Evolutionary conservation across 2,329 filamentous ascomycete genomes (phyloP).

Genomic region (Cryphonectria carpinicola): DNA sequence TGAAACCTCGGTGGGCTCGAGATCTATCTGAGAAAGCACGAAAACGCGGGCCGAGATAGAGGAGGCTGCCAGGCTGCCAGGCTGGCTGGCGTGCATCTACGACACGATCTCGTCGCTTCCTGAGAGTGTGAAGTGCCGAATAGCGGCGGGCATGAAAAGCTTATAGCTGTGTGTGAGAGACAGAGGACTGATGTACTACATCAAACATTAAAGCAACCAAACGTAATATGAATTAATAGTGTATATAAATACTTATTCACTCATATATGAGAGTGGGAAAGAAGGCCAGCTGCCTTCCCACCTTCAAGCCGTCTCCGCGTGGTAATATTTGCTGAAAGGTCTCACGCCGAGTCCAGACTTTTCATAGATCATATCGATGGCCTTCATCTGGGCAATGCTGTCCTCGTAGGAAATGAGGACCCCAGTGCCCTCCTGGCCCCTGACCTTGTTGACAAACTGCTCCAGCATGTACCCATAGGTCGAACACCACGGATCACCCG

Average conservation of each 20-base stretch:
- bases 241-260: conserved; percentile 33
- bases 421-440: conserved; percentile 41
- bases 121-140: conserved; percentile 52
- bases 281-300: background rate
- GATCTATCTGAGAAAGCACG: conserved; percentile 44
- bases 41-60: conserved; percentile 65
- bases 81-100: conserved; percentile 69
- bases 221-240: background rate
- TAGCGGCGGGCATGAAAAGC: conserved; percentile 48
- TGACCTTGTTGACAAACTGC: conserved; percentile 51
- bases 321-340: conserved; percentile 15
- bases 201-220: conserved; percentile 9
- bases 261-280: background rate
- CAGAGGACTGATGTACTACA: conserved; percentile 15
- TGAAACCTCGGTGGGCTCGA: background rate
- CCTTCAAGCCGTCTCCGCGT: background rate
- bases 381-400: conserved; percentile 48
- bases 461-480: conserved; percentile 53
- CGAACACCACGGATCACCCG: conserved; percentile 45
- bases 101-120: conserved; percentile 67
- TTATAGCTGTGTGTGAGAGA: conserved; percentile 40
- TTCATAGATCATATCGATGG: conserved; percentile 51
- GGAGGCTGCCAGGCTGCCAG: conserved; percentile 69
- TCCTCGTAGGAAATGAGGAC: conserved; percentile 48
- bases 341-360: conserved; percentile 39